Percentiles rank a stretch among this genome's conserved stretches.
Evolutionary conservation across 2,329 filamentous ascomycete species (phyloP).

Genomic region (Microcyclosporella mali): DNA sequence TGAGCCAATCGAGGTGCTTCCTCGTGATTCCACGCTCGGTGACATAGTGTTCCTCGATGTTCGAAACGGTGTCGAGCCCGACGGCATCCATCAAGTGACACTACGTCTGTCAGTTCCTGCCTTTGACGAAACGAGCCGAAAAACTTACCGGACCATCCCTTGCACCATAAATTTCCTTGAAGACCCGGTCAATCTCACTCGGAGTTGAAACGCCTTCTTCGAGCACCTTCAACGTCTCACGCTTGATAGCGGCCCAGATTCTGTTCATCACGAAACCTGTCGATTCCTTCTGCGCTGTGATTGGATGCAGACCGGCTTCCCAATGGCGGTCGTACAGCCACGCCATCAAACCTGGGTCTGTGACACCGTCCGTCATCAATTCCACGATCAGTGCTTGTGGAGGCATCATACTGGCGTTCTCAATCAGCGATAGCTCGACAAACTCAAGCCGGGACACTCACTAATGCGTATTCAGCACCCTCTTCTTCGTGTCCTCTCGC

Average conservation of each 20-base stretch:
- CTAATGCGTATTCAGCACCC: slow-evolving; percentile 48
- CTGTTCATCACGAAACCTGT: slow-evolving; percentile 53
- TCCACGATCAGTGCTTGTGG: slow-evolving; percentile 44
- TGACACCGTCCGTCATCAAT: slow-evolving; percentile 49
- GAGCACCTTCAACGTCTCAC: slow-evolving; percentile 46
- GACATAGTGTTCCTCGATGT: slow-evolving; percentile 51
- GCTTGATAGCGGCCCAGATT: slow-evolving; percentile 52
- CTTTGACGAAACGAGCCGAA: no score
- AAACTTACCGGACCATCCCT: slow-evolving; percentile 11
- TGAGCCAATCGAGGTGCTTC: slow-evolving; percentile 40
- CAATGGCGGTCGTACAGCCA: slow-evolving; percentile 39
- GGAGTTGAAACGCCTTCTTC: slow-evolving; percentile 46
- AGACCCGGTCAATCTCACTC: slow-evolving; percentile 46
- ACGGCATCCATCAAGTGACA: slow-evolving; percentile 46
- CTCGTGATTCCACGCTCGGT: slow-evolving; percentile 41
- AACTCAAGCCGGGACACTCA: no score
- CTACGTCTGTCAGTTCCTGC: no score
- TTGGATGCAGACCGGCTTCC: slow-evolving; percentile 40
- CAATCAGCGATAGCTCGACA: slow-evolving; percentile 22
- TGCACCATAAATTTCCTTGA: slow-evolving; percentile 31
- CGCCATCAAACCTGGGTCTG: slow-evolving; percentile 38
- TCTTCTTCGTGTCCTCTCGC: slow-evolving; percentile 30
- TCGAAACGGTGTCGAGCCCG: slow-evolving; percentile 49
- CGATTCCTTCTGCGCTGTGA: slow-evolving; percentile 43
- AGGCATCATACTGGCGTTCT: not conserved